A percentile compares a stretch with the other conserved stretches of the same genome.
Conservation (phyloP, 2,329 filamentous ascomycete genomes). For the Colletotrichum karsti region DNA sequence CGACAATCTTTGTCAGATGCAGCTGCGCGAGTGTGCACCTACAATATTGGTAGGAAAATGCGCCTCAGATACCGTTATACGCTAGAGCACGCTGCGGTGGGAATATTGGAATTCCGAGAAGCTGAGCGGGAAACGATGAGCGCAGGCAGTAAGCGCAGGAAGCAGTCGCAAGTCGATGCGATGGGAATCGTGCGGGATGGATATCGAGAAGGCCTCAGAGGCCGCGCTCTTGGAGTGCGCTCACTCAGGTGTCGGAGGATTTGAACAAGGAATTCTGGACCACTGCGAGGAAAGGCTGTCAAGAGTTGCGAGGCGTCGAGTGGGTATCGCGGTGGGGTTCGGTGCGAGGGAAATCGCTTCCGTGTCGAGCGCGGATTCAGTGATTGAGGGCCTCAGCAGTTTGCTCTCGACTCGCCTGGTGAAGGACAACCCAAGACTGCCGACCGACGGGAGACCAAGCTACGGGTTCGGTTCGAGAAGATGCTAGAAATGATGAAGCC, state of each 20-base stretch:
- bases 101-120: neutral
- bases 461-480: neutral
- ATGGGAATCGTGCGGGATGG: neutral
- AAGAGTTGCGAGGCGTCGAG: neutral
- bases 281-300: neutral
- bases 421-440: too few species aligned
- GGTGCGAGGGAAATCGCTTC: neutral
- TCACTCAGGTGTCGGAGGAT: neutral
- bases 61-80: neutral
- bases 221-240: neutral
- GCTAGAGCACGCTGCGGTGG: too few species aligned
- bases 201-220: neutral
- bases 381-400: too few species aligned
- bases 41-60: neutral
- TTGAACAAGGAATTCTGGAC: neutral
- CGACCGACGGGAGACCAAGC: too few species aligned
- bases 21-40: constrained; percentile 7
- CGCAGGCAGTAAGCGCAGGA: neutral
- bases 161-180: neutral
- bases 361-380: too few species aligned
- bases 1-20: constrained; percentile 8
- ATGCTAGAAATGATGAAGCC: neutral
- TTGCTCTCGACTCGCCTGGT: too few species aligned
- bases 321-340: constrained; percentile 10
- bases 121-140: neutral